Evolutionary conservation across 208 protist species (phyloP).

Genomic region (Phytomonas francai): DNA sequence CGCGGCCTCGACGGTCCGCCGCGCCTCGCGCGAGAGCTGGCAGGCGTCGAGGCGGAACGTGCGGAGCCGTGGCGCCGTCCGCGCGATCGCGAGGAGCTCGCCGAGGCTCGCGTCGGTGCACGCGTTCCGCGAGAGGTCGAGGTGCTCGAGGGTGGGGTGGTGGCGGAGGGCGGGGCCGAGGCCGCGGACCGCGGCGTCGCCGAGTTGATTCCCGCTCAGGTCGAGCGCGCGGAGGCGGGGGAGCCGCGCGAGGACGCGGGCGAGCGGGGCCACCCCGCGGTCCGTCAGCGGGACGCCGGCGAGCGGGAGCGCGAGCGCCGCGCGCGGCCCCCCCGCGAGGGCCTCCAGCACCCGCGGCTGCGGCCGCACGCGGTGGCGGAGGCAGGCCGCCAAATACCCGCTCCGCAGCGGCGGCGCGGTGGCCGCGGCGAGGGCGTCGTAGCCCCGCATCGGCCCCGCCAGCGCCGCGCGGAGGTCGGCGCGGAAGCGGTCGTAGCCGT

Average conservation of each 20-base stretch:
- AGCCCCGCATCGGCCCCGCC: slow-evolving; percentile 21
- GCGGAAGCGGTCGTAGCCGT: slow-evolving; percentile 29
- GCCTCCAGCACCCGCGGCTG: slow-evolving; percentile 27
- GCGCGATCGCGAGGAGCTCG: slow-evolving; percentile 28
- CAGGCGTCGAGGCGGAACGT: slow-evolving; percentile 27
- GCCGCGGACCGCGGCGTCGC: slow-evolving; percentile 22
- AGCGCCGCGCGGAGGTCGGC: slow-evolving; percentile 22
- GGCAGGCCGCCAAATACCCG: slow-evolving; percentile 54
- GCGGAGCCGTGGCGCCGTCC: slow-evolving; percentile 25
- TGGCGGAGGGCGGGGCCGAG: slow-evolving; percentile 18
- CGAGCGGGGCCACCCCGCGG: slow-evolving; percentile 24
- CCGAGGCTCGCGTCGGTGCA: slow-evolving; percentile 26
- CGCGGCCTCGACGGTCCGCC: slow-evolving; percentile 19
- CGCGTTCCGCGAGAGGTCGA: slow-evolving; percentile 55
- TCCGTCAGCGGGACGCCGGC: slow-evolving; percentile 30
- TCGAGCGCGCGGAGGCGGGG: slow-evolving; percentile 41
- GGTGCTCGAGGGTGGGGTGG: slow-evolving; percentile 34
- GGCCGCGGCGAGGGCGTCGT: slow-evolving; percentile 19
- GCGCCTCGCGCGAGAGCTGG: slow-evolving; percentile 19
- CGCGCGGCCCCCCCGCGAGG: slow-evolving; percentile 6
- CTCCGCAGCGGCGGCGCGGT: slow-evolving; percentile 31
- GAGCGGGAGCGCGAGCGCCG: slow-evolving; percentile 20
- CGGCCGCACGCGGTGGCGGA: slow-evolving; percentile 30
- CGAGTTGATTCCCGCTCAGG: slow-evolving; percentile 45
- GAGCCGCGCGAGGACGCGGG: slow-evolving; percentile 39